phyloP scores from a whole-genome alignment of 768 basidiomycete genomes.

The Pisolithus tinctorius region DNA sequence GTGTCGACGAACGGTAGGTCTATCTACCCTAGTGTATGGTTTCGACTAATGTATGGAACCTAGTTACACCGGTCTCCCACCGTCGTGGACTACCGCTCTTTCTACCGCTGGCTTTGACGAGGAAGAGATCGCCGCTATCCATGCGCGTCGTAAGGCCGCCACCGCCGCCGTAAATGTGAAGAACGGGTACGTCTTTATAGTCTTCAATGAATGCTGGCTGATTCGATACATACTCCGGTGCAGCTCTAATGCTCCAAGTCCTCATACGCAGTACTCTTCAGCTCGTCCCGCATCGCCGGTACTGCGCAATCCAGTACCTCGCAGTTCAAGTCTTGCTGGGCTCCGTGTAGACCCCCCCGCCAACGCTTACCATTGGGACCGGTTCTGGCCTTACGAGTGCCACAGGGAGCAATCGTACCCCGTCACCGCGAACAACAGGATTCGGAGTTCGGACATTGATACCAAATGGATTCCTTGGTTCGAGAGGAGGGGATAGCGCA shows the following conservation, averaged over 20 bases:
- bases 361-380: constrained; percentile 7
- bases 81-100: constrained; percentile 64
- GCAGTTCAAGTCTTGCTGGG: constrained; percentile 16
- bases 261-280: not conserved
- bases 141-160: constrained; percentile 30
- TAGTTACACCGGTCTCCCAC: constrained; percentile 61
- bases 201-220: not conserved
- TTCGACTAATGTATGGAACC: not conserved
- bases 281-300: constrained; percentile 9
- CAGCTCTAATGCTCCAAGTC: constrained; percentile 8
- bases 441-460: constrained; percentile 19
- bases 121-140: constrained; percentile 62
- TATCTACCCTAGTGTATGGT: not conserved
- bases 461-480: not conserved
- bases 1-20: constrained; percentile 68
- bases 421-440: constrained; percentile 15
- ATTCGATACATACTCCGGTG: not conserved
- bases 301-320: constrained; percentile 17
- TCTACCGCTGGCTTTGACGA: constrained; percentile 55
- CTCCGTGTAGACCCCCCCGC: constrained; percentile 8
- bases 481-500: constrained; percentile 12
- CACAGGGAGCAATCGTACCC: constrained; percentile 1
- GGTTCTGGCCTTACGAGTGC: not conserved
- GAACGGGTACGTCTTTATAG: not conserved
- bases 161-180: constrained; percentile 7